These are phyloP conservation scores for Geotrichum aggregatum DNA, from an alignment of 1,139 yeast species.

Conservation along the genomic window DNA sequence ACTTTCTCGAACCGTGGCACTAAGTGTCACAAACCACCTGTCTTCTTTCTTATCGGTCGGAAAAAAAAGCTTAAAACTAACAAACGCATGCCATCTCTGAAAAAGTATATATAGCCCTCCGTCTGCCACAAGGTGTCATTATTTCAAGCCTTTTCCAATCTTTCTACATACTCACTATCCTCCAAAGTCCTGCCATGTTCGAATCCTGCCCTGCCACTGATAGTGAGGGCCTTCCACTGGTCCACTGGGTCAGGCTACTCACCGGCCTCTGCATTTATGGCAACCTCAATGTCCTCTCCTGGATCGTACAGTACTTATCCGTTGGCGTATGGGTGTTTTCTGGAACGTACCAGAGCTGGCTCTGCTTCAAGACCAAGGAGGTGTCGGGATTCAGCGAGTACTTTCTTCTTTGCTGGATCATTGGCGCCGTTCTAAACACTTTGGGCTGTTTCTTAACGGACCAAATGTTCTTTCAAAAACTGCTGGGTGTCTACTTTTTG, in stretches of 20 bases:
- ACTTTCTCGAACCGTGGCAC: no score
- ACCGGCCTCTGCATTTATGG: constrained; percentile 26
- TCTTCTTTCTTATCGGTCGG: no score
- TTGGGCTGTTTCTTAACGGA: constrained; percentile 35
- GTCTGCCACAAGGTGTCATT: no score
- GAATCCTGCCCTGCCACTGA: constrained; percentile 7
- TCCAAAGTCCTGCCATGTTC: not conserved
- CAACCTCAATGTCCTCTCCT: constrained; percentile 27
- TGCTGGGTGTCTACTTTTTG: constrained; percentile 31
- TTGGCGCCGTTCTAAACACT: constrained; percentile 35
- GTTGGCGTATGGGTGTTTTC: constrained; percentile 35
- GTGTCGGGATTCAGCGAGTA: constrained; percentile 37
- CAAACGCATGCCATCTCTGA: no score
- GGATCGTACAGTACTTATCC: constrained; percentile 30
- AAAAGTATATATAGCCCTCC: not conserved
- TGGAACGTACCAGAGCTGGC: constrained; percentile 34
- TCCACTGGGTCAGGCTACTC: constrained; percentile 24
- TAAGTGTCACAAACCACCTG: no score
- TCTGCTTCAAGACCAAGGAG: constrained; percentile 30
- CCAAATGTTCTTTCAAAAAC: constrained; percentile 35
- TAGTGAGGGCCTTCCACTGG: constrained; percentile 19
- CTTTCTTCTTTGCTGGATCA: constrained; percentile 34
- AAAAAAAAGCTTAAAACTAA: no score
- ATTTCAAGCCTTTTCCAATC: not conserved
- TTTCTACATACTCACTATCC: not conserved